A percentile compares a stretch with the other conserved stretches of the same genome.
phyloP scores from a whole-genome alignment of 768 basidiomycete species.

The Trametes elegans region DNA sequence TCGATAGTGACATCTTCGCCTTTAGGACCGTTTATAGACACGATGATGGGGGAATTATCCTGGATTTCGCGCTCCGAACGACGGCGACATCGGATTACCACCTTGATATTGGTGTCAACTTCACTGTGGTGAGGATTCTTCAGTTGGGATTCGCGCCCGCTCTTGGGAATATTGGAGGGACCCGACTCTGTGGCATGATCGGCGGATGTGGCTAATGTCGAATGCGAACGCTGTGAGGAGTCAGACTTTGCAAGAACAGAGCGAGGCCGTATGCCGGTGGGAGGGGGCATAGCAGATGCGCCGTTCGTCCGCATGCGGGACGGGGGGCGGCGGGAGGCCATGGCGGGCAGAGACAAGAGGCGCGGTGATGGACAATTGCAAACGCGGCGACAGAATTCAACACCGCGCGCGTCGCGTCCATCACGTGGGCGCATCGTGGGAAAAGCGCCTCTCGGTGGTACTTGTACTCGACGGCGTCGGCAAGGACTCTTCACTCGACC shows the following conservation, averaged over 20 bases:
- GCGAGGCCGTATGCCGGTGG: conserved; percentile 38
- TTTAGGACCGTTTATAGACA: conserved; percentile 73
- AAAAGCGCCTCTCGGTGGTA: neutral
- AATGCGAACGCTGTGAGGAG: conserved; percentile 33
- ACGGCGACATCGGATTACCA: conserved; percentile 85
- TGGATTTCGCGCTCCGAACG: conserved; percentile 84
- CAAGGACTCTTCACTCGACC: neutral
- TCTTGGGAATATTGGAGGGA: neutral
- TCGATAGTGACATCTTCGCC: conserved; percentile 79
- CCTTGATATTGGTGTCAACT: conserved; percentile 84
- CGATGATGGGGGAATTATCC: conserved; percentile 85
- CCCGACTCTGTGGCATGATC: conserved; percentile 21
- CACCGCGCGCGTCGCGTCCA: conserved; percentile 23
- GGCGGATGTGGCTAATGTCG: conserved; percentile 25
- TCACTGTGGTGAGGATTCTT: conserved; percentile 30
- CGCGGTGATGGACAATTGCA: neutral
- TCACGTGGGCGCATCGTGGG: conserved; percentile 21
- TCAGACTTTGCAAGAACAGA: conserved; percentile 47
- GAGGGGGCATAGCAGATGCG: conserved; percentile 36
- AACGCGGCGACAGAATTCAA: conserved; percentile 11
- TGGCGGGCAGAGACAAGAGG: conserved; percentile 28
- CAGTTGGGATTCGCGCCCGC: conserved; percentile 1
- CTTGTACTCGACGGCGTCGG: neutral
- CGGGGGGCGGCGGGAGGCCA: conserved; percentile 64
- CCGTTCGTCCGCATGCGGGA: conserved; percentile 37